Base-by-base conservation (phyloP, 108 stramenopile genomes). In the Pelagomonas calceolata region DNA sequence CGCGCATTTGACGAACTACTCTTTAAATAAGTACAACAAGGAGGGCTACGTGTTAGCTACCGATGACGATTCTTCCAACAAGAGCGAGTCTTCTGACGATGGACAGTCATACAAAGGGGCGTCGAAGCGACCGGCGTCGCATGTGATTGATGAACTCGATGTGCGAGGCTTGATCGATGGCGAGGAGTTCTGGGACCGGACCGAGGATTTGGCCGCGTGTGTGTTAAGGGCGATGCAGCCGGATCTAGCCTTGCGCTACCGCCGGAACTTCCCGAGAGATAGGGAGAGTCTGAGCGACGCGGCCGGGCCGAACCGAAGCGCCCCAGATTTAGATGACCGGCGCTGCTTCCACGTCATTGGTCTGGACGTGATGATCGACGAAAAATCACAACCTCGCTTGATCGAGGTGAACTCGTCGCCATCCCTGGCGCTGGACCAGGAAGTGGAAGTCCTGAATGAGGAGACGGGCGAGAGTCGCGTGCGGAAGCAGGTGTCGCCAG, bases 331-430 rank as follows among this genome's bases (percentile, higher is more conserved):
- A 5, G 39, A 43, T 12, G 39, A 5, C 9, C 32, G 67, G 34
- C 51, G 70, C 26, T 76, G 78, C 30, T 81, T 88, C 36, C 86
- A 88, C 74, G 66, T 88, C 21, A 70, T 88, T 0, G 87, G 87
- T 18, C 70, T 85, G 30, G 87, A 88, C 76, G 73, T 88, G 45
- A 75, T 88, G 75, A 31, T 88, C 29, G 87, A 88, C 72, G 29
- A 43, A 30, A 66, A 43, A 30, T 63, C 80, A 32, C 83, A 83
- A 39, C 81, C 84, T 0, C 84, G 83, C 81, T 74, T 88, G 17
- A 83, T 88, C 46, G 87, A 88, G 63, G 85, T 87, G 7, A 88
- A 88, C 64, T 30, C 70, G 60, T 32, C 15, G 30, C 70, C 70
- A 14, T 43, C 36, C 29, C 46, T 70, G 43, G 32, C 51, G 5